A percentile compares a stretch with the other conserved stretches of the same genome.
Evolutionary conservation across 176 grass and related monocot species (phyloP).

Genomic region (Eremochloa ophiuroides): DNA sequence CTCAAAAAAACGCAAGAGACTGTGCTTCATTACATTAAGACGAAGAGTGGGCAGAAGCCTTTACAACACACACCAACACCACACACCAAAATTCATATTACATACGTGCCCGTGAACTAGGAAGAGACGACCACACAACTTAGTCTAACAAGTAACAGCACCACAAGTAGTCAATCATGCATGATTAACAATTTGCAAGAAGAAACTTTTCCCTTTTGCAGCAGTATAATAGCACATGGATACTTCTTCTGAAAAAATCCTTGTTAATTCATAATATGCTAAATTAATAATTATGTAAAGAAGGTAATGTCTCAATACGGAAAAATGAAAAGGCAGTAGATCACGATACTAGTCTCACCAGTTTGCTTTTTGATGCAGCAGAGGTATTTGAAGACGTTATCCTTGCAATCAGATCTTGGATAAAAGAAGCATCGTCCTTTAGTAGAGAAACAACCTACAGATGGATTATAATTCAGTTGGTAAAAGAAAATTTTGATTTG

Average conservation of each 20-base stretch:
- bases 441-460: conserved; percentile 66
- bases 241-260: not conserved
- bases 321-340: not conserved
- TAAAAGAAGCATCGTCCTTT: conserved; percentile 85
- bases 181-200: not conserved
- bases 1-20: not conserved
- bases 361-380: conserved; percentile 59
- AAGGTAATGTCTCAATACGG: conserved; percentile 11
- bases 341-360: conserved; percentile 47
- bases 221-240: not conserved
- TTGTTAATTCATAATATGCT: not conserved
- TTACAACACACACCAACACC: not conserved
- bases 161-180: not conserved
- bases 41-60: not conserved
- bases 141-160: not conserved
- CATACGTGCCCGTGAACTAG: too few relatives aligned
- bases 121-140: too few relatives aligned
- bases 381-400: conserved; percentile 60
- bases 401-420: conserved; percentile 69
- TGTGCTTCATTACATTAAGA: not conserved
- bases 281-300: conserved; percentile 17
- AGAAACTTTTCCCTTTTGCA: not conserved
- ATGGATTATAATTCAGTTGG: conserved; percentile 9
- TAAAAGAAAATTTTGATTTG: conserved; percentile 10
- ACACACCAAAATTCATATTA: not conserved